Evolutionary conservation across 371 early-diverging fungal species (phyloP).

Genomic region (Lichtheimia ornata): DNA sequence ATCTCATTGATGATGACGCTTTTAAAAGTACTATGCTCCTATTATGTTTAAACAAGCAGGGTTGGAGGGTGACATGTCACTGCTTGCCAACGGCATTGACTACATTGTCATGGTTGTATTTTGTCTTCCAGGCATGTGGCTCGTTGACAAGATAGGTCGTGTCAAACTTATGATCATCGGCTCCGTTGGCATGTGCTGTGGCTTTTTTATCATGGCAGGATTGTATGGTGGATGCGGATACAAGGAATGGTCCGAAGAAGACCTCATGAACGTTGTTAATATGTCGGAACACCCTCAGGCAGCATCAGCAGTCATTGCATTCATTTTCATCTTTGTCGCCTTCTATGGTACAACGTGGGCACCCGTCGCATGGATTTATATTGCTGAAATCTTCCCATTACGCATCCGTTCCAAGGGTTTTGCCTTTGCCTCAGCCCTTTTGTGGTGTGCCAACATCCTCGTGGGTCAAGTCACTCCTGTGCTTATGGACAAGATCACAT

Average conservation of each 20-base stretch:
- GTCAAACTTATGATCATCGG: constrained; percentile 44
- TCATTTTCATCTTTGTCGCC: constrained; percentile 51
- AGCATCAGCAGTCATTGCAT: constrained; percentile 49
- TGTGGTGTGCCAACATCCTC: constrained; percentile 82
- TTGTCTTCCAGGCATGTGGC: constrained; percentile 78
- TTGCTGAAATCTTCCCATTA: constrained; percentile 68
- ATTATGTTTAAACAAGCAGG: constrained; percentile 73
- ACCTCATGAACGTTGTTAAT: constrained; percentile 24
- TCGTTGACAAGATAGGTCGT: constrained; percentile 50
- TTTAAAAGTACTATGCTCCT: constrained; percentile 56
- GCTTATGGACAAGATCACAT: constrained; percentile 46
- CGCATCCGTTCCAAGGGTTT: constrained; percentile 52
- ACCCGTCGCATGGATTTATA: constrained; percentile 57
- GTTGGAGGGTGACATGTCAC: constrained; percentile 42
- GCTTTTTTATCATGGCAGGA: constrained; percentile 45
- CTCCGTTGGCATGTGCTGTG: constrained; percentile 41
- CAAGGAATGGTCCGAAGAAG: constrained; percentile 12
- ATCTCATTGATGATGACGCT: no score
- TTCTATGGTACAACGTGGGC: constrained; percentile 55
- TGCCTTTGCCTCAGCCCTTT: constrained; percentile 63
- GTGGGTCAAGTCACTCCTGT: constrained; percentile 55
- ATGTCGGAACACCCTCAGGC: constrained; percentile 38
- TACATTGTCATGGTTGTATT: constrained; percentile 69
- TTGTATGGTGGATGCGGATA: constrained; percentile 39
- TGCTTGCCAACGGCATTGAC: constrained; percentile 66